phyloP scores from a whole-genome alignment of 169 alveolate species.

The Eimeria brunetti region DNA sequence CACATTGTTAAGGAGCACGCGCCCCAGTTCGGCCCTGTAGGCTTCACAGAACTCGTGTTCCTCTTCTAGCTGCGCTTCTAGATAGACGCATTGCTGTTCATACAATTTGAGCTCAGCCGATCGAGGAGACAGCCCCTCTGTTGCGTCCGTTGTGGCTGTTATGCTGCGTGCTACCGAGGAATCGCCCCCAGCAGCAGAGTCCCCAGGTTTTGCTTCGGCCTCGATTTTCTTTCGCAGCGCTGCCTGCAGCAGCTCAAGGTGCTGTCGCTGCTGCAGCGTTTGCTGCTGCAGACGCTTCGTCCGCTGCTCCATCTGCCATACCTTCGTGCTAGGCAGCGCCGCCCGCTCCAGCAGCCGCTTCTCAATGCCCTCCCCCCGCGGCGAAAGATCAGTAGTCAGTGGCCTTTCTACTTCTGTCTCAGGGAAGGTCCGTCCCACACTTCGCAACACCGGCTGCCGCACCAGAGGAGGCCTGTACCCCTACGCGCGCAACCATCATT shows the following conservation, averaged over 20 bases:
- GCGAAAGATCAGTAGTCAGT: neutral
- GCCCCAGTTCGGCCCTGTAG: conserved; percentile 10
- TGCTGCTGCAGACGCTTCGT: conserved; percentile 31
- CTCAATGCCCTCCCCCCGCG: conserved; percentile 65
- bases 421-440: conserved; percentile 6
- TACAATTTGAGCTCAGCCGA: conserved; percentile 31
- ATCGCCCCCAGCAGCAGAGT: neutral
- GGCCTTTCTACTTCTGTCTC: neutral
- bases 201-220: neutral
- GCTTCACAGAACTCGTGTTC: conserved; percentile 51
- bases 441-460: conserved; percentile 15
- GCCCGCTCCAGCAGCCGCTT: conserved; percentile 15
- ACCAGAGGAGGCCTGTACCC: conserved; percentile 39
- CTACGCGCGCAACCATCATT: neutral
- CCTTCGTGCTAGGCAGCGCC: conserved; percentile 69
- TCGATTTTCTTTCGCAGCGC: conserved; percentile 44
- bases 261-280: conserved; percentile 60
- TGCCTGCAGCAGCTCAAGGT: conserved; percentile 56
- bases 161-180: neutral
- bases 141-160: neutral
- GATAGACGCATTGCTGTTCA: conserved; percentile 49
- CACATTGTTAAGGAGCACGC: conserved; percentile 8
- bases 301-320: conserved; percentile 75
- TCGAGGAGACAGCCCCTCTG: conserved; percentile 42
- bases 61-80: conserved; percentile 60